These are phyloP conservation scores for Teunomyces cretensis DNA, from an alignment of 805 yeast species.

Conservation along the genomic window DNA sequence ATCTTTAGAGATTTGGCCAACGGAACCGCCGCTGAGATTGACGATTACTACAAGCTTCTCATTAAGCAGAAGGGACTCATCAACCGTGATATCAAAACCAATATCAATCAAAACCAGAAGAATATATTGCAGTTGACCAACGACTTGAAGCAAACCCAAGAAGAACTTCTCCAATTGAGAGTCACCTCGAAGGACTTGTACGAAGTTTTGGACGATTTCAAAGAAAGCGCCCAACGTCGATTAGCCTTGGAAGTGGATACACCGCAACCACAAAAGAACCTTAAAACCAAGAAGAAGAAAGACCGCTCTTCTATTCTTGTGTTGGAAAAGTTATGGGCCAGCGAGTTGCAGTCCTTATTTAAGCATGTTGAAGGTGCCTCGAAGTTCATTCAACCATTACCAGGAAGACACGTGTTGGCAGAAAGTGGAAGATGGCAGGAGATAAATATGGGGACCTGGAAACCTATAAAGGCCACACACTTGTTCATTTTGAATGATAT, in stretches of 20 bases:
- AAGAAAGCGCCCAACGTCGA: constrained; percentile 58
- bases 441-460: constrained; percentile 80
- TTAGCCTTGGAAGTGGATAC: constrained; percentile 45
- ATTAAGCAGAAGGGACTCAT: constrained; percentile 48
- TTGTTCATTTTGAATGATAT: constrained; percentile 77
- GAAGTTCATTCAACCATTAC: constrained; percentile 67
- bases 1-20: constrained; percentile 47
- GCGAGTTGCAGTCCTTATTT: constrained; percentile 65
- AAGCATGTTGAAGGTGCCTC: constrained; percentile 91
- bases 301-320: constrained; percentile 72
- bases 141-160: constrained; percentile 62
- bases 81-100: constrained; percentile 55
- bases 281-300: constrained; percentile 24
- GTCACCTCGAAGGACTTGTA: constrained; percentile 58
- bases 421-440: constrained; percentile 88
- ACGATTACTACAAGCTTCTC: constrained; percentile 61
- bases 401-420: constrained; percentile 76
- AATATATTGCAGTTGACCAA: constrained; percentile 58
- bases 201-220: constrained; percentile 57
- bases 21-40: constrained; percentile 72
- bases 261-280: constrained; percentile 12
- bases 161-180: constrained; percentile 62
- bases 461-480: constrained; percentile 73
- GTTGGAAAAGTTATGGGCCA: constrained; percentile 79
- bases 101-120: constrained; percentile 61